A percentile compares a stretch with the other conserved stretches of the same genome.
Conservation (phyloP, 805 yeast genomes). For the Hanseniaspora pseudoguilliermondii region DNA sequence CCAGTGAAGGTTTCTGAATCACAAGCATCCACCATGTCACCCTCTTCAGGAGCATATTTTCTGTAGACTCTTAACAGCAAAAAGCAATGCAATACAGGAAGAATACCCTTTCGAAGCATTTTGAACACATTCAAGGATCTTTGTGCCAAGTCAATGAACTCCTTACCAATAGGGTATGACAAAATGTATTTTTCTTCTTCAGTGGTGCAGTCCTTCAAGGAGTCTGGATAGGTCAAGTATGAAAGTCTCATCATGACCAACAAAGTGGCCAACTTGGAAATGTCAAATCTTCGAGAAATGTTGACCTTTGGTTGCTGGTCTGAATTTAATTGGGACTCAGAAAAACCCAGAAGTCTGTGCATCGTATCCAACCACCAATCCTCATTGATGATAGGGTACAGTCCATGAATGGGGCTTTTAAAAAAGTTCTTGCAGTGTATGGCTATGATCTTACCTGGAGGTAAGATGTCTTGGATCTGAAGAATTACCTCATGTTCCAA, state of each 20-base stretch:
- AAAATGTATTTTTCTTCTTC: conserved; percentile 30
- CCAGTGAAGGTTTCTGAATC: conserved; percentile 38
- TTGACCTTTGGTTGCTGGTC: conserved; percentile 28
- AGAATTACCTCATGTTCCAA: conserved; percentile 8
- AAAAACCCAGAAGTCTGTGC: conserved; percentile 11
- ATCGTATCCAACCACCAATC: conserved; percentile 26
- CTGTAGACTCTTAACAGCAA: conserved; percentile 39
- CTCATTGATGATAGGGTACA: conserved; percentile 37
- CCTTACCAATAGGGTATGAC: conserved; percentile 35
- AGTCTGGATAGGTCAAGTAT: conserved; percentile 30
- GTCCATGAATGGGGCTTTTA: conserved; percentile 32
- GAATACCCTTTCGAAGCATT: conserved; percentile 35
- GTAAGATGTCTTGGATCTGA: conserved; percentile 31
- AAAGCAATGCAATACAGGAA: conserved; percentile 44
- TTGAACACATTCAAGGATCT: conserved; percentile 45
- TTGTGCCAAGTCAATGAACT: conserved; percentile 38
- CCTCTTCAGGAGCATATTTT: conserved; percentile 42
- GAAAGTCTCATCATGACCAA: conserved; percentile 35
- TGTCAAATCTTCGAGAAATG: conserved; percentile 34
- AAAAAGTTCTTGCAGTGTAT: conserved; percentile 34
- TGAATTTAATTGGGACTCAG: conserved; percentile 19
- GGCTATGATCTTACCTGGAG: conserved; percentile 36
- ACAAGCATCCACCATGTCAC: conserved; percentile 41
- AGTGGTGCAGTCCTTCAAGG: conserved; percentile 22
- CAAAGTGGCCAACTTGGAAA: conserved; percentile 37